Percentiles rank a stretch among this genome's conserved stretches.
Conservation (phyloP, 306 rosid species). For the Vigna hirtella region DNA sequence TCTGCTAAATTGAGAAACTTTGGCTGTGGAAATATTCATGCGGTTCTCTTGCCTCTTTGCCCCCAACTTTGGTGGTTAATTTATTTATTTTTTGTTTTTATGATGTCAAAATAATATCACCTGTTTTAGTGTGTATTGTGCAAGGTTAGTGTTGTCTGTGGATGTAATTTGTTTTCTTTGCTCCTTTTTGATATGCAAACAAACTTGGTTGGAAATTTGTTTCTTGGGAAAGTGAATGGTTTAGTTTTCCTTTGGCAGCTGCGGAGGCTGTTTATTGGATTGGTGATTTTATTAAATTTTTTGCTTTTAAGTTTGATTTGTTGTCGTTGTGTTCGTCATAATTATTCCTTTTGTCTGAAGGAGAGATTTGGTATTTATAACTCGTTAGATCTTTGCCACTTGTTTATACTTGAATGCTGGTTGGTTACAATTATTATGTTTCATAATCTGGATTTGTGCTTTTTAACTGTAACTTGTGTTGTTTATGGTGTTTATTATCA, state of each 20-base stretch:
- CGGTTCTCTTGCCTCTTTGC: slow-evolving; percentile 5
- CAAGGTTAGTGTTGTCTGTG: not conserved
- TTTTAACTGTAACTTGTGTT: slow-evolving; percentile 23
- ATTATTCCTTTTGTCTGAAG: slow-evolving; percentile 22
- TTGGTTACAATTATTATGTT: slow-evolving; percentile 13
- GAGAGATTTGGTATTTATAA: slow-evolving; percentile 16
- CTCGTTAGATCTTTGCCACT: not conserved
- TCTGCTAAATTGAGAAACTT: slow-evolving; percentile 24
- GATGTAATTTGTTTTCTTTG: slow-evolving; percentile 31
- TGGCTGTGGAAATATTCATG: slow-evolving; percentile 5
- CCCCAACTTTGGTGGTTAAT: slow-evolving; percentile 4
- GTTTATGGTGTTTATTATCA: slow-evolving; percentile 1
- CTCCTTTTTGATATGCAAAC: not conserved
- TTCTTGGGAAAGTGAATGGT: not conserved
- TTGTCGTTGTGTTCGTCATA: slow-evolving; percentile 18
- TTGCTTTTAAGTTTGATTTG: not conserved
- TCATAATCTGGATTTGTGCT: slow-evolving; percentile 25
- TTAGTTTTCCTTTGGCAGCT: slow-evolving; percentile 16
- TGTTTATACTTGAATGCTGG: slow-evolving; percentile 27
- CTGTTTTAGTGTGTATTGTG: slow-evolving; percentile 19
- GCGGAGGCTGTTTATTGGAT: slow-evolving; percentile 16
- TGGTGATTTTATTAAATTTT: not conserved
- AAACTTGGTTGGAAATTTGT: slow-evolving; percentile 29
- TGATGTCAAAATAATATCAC: not conserved
- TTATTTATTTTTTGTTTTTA: not conserved